A percentile compares a stretch with the other conserved stretches of the same genome.
These are phyloP conservation scores for Deinandra increscens DNA, from an alignment of 129 eudicot genomes.

Conservation along the genomic window DNA sequence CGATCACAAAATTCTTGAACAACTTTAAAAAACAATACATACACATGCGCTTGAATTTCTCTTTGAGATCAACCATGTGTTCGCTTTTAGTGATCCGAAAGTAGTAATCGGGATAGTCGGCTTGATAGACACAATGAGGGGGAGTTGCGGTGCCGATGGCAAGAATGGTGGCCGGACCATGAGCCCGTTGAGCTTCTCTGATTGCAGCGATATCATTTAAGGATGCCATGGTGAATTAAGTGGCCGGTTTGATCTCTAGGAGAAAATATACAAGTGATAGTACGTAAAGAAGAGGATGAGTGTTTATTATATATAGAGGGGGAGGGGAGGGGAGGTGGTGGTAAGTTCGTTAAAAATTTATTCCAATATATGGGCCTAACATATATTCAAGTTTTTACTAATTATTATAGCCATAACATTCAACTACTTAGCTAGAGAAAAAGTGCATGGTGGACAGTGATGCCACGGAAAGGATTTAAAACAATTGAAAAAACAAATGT, in stretches of 20 bases:
- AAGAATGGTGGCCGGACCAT: conserved; percentile 45
- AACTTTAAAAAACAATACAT: too few species aligned
- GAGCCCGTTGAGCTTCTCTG: conserved; percentile 45
- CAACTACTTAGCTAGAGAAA: too few species aligned
- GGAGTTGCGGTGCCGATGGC: conserved; percentile 53
- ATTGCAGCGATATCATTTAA: conserved; percentile 26
- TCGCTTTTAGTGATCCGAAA: conserved; percentile 49
- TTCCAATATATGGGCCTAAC: neutral
- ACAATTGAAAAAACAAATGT: too few species aligned
- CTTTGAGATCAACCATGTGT: conserved; percentile 48
- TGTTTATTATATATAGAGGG: conserved; percentile 19
- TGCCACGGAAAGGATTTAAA: too few species aligned
- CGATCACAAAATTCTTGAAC: too few species aligned
- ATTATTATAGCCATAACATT: too few species aligned
- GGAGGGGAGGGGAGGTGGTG: too few species aligned
- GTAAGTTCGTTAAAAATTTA: neutral
- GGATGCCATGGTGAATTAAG: conserved; percentile 25
- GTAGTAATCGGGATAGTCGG: conserved; percentile 46
- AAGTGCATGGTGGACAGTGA: too few species aligned
- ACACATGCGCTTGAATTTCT: conserved; percentile 49
- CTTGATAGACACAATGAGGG: conserved; percentile 38
- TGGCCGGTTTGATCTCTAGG: neutral
- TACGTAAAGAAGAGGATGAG: neutral
- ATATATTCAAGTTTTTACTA: neutral
- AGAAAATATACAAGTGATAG: conserved; percentile 6